Evolutionary conservation across 306 rosid species (phyloP), one percentile per base, ranked within the genome.

Genomic region (Gleditsia sinensis): DNA sequence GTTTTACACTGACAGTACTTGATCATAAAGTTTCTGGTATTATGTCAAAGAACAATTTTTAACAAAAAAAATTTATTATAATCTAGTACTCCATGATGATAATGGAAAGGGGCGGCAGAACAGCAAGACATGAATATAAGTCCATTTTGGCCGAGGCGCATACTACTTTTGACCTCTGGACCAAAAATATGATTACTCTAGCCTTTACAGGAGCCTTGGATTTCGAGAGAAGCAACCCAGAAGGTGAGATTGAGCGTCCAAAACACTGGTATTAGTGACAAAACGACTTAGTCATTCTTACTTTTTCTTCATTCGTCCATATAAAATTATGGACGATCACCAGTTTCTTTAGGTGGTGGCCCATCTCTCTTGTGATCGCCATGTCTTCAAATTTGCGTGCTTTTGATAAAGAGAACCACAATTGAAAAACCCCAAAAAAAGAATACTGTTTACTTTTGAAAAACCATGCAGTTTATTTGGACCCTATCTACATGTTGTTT

Each of bases 81-180:
- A n/a, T n/a, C 13, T 43, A 33, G 65, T 65, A 65, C 63, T 55
- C 72, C 25, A 66, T 3, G 55, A 72, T 25, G 64, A 42, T 68
- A 59, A 33, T 75, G 81, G 76, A 55, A 57, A 43, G 63, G 28
- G 69, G 82, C 74, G 81, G 83, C 83, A 66, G 59, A 58, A 59
- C 14, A 27, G 42, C 32, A 65, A 19, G 71, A 55, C 25, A 63
- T 7, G 75, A 33, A 30, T 28, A 1, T 2, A 19, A 77, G 67
- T 61, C 67, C 66, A 75, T 64, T 43, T 66, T 59, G 59, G 75
- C 16, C 65, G 25, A 60, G 61, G 32, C 72, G 83, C 89, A 82
- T 63, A 28, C 72, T 69, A 63, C 81, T 79, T 80, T 85, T 85
- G 89, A 85, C 89, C 78, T 65, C 20, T 39, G 43, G 1, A 0